Evolutionary conservation across 139 green algal species (phyloP), one percentile per base, ranked within the genome.

Genomic region (Micractinium sp.): DNA sequence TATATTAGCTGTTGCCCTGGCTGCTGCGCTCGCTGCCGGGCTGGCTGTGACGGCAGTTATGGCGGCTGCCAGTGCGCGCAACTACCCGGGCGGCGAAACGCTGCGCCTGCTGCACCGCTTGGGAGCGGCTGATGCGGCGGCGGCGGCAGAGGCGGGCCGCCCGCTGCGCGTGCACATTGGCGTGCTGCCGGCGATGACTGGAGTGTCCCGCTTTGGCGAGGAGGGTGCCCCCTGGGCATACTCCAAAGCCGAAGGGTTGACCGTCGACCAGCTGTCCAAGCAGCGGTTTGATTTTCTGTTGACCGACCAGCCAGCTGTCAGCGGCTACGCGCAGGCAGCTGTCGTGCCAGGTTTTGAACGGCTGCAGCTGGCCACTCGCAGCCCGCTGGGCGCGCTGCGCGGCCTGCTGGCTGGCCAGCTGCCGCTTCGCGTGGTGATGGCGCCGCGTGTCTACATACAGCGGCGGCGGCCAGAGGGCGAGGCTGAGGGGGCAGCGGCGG

Each of bases 31-130:
- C 23, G 83, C 74, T 13, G 90, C 38, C 16, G 61, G 77, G 35
- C 38, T 73, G 13, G 89, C 84, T 15, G 63, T 87, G 23, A 79
- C 93, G 23, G 80, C 90, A 74, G n/a, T 85, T 13, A 74, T 92
- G 16, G 87, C 91, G 38, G 86, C 84, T 4, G 90, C 89, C 5
- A 90, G 90, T 7, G 20, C 39, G 7, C 61, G 61, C 33, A 97
- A 97, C 81, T 97, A 97, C 84, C 95, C 95, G 2, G 95, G 95
- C 39, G 95, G 94, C 13, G 63, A 78, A 31, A 94, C 94, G 47
- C 82, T 97, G 47, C n/a, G 31, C 27, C 23, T 38, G 16, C 88
- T 97, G 73, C 95, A 96, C 77, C 36, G 71, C 53, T 63, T 91
- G 75, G 79, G 47, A 0, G 33, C 38, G 33, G 27, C 47, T 2